Conservation (phyloP, 768 basidiomycete genomes). For the Calocybe indica region DNA sequence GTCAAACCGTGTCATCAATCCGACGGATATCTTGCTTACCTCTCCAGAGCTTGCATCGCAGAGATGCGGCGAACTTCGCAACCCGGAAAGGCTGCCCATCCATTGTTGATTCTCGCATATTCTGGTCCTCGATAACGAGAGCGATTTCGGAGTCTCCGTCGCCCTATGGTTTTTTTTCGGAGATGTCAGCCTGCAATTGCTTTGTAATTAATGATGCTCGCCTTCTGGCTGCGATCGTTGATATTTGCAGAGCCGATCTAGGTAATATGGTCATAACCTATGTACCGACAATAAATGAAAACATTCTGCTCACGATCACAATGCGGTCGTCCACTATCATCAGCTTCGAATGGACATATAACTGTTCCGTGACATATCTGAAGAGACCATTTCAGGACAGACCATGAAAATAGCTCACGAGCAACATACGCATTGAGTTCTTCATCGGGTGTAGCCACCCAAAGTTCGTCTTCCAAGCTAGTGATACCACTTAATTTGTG, state of each 20-base stretch:
- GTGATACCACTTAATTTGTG: slow-evolving; percentile 67
- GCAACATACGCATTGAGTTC: slow-evolving; percentile 69
- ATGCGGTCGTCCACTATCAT: slow-evolving; percentile 93
- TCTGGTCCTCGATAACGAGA: slow-evolving; percentile 83
- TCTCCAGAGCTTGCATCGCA: slow-evolving; percentile 79
- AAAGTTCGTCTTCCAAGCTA: slow-evolving; percentile 63
- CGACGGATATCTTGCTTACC: slow-evolving; percentile 33
- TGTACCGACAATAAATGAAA: background rate
- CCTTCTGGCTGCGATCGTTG: slow-evolving; percentile 83
- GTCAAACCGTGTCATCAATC: slow-evolving; percentile 3
- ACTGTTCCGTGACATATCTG: slow-evolving; percentile 73
- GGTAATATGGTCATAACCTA: background rate
- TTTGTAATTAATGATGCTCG: slow-evolving; percentile 8
- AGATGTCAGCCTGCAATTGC: background rate
- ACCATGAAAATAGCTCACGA: slow-evolving; percentile 4
- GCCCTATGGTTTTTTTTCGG: slow-evolving; percentile 39
- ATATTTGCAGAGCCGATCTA: slow-evolving; percentile 93
- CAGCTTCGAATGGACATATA: slow-evolving; percentile 86
- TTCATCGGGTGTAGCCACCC: slow-evolving; percentile 80
- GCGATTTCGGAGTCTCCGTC: slow-evolving; percentile 95
- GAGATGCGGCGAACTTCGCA: slow-evolving; percentile 73
- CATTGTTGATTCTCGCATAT: slow-evolving; percentile 72
- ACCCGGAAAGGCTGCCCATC: slow-evolving; percentile 69
- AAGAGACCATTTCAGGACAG: slow-evolving; percentile 7
- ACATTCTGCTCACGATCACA: slow-evolving; percentile 67